phyloP scores from a whole-genome alignment of 345 rosid species.

The Hibiscus mutabilis region DNA sequence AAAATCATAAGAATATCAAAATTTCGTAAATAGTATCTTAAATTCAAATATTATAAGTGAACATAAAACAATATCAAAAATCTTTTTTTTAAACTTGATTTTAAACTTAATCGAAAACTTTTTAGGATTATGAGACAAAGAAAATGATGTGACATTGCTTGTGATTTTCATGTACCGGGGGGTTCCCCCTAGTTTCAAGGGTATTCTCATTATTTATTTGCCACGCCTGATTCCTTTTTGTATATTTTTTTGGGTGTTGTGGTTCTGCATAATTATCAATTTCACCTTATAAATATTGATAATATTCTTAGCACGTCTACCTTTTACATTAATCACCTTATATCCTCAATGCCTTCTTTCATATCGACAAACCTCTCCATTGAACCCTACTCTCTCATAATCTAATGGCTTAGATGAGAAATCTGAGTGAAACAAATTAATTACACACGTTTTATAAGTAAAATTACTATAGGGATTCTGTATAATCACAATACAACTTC shows the following conservation, averaged over 20 bases:
- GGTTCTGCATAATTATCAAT: conserved; percentile 29
- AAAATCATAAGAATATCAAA: too few relatives aligned
- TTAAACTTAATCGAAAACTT: too few relatives aligned
- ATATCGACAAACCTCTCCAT: conserved; percentile 32
- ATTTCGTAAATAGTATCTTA: too few relatives aligned
- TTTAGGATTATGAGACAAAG: too few relatives aligned
- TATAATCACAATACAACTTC: too few relatives aligned
- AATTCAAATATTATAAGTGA: conserved; percentile 16
- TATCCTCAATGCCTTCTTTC: conserved; percentile 16
- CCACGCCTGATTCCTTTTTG: conserved; percentile 59
- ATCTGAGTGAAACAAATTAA: too few relatives aligned
- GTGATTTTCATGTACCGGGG: conserved; percentile 31
- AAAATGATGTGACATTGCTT: conserved; percentile 47
- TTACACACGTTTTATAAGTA: too few relatives aligned
- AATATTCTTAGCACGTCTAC: conserved; percentile 36
- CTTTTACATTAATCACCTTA: conserved; percentile 12
- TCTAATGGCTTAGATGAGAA: background rate
- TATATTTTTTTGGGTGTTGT: background rate
- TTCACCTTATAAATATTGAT: conserved; percentile 29
- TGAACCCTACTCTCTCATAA: conserved; percentile 17
- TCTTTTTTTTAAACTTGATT: too few relatives aligned
- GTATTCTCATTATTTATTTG: conserved; percentile 45
- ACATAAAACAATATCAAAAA: background rate
- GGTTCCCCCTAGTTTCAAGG: conserved; percentile 39
- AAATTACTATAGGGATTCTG: too few relatives aligned